phyloP scores from a whole-genome alignment of 352 stramenopile species.

The Phytopythium sindhum region DNA sequence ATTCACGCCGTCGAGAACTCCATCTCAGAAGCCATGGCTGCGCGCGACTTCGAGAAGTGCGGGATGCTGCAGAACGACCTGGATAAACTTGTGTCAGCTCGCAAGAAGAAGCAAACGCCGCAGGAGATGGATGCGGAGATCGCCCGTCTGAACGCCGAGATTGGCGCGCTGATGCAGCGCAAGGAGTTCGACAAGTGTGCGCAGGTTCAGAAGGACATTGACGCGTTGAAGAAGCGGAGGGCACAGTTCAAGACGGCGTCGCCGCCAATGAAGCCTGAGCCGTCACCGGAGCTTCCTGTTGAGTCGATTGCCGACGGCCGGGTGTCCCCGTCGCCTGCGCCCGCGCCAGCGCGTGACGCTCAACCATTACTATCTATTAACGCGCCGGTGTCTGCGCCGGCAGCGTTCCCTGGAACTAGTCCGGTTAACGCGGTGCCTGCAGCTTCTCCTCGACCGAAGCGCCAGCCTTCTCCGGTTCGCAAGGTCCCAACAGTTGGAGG shows the following conservation, averaged over 20 bases:
- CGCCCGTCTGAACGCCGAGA: slow-evolving; percentile 59
- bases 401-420: slow-evolving; percentile 39
- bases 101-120: slow-evolving; percentile 86
- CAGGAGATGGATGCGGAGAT: slow-evolving; percentile 83
- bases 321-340: too few species aligned
- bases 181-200: slow-evolving; percentile 88
- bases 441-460: slow-evolving; percentile 3
- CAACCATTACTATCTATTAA: slow-evolving; percentile 10
- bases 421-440: background rate
- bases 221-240: slow-evolving; percentile 67
- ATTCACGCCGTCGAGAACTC: slow-evolving; percentile 62
- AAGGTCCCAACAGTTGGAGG: slow-evolving; percentile 28
- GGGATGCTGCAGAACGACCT: slow-evolving; percentile 64
- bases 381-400: slow-evolving; percentile 45
- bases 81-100: slow-evolving; percentile 58
- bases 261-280: slow-evolving; percentile 20
- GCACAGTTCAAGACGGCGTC: slow-evolving; percentile 47
- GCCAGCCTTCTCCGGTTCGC: slow-evolving; percentile 3
- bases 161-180: slow-evolving; percentile 63
- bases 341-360: background rate
- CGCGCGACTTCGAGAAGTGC: slow-evolving; percentile 79
- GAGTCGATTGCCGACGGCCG: slow-evolving; percentile 9
- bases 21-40: slow-evolving; percentile 75
- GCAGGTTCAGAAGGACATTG: slow-evolving; percentile 82
- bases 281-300: slow-evolving; percentile 23